Evolutionary conservation across 2,329 filamentous ascomycete genomes (phyloP), one percentile per base, ranked within the genome.

Genomic region (Paecilomyces dactylethromorphus): DNA sequence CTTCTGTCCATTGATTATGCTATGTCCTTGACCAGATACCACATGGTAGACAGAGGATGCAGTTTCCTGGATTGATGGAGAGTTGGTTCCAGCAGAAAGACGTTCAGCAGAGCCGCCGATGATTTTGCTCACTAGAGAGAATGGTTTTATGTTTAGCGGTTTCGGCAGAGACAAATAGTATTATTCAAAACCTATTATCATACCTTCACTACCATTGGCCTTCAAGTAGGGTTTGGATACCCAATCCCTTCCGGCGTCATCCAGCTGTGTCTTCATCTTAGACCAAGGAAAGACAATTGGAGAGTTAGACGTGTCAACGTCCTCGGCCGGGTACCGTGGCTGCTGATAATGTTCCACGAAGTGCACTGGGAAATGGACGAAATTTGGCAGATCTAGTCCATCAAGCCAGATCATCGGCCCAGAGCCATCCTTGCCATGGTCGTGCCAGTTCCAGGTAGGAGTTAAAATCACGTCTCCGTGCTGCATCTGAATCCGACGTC

Each of bases 361-460:
- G 61, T 83, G 76, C 0, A 81, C 78, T 0, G 78, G 79, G 2
- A 77, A 76, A 58, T 77, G 77, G 1, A 70, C 69, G 63, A 81
- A 83, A 1, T 76, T 66, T 0, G 82, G 81, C 0, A 84, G 64
- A 65, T 84, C 79, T 1, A 84, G 66, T 10, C 76, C 79, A 64
- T 84, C 82, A 0, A 84, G 72, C 82, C 82, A 84, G 31, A 84
- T 78, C 62, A 83, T 78, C 0, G 80, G 79, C 1, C 71, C 72
- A 1, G 73, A 69, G 21, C 80, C 78, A 59, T 84, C 81, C 53
- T 84, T 84, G 4, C 82, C 82, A 56, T 84, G 82, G 59, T 84
- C 82, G 60, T 83, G 81, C 79, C 80, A 84, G 63, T 82, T 78
- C 81, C 82, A 84, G 0, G 74, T 77, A 0, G 82, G 82, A 0